Evolutionary conservation across 129 eudicot species (phyloP).

Genomic region (Chrysanthemum makinoi): DNA sequence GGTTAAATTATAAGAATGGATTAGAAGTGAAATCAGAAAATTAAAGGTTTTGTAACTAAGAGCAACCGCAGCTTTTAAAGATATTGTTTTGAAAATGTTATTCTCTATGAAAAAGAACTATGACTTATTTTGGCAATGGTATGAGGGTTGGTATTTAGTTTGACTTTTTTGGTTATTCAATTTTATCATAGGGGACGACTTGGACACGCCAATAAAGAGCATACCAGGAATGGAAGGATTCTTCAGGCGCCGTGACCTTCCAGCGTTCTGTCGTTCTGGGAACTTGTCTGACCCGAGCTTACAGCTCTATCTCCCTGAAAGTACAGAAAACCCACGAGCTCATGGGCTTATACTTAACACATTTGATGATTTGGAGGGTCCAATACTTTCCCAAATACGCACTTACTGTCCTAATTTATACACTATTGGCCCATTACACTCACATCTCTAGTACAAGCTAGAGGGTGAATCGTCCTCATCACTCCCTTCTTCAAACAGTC

Average conservation of each 20-base stretch:
- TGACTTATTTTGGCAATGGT: not conserved
- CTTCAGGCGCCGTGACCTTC: conserved; percentile 59
- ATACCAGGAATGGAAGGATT: conserved; percentile 50
- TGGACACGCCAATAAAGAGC: conserved; percentile 38
- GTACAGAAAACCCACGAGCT: conserved; percentile 37
- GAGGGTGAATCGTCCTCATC: conserved; percentile 9
- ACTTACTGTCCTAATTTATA: conserved; percentile 45
- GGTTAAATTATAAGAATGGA: too few species aligned
- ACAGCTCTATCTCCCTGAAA: conserved; percentile 26
- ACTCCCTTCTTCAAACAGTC: conserved; percentile 40
- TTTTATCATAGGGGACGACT: conserved; percentile 32
- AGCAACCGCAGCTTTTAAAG: too few species aligned
- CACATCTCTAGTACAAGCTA: conserved; percentile 39
- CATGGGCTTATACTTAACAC: conserved; percentile 58
- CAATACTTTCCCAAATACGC: conserved; percentile 44
- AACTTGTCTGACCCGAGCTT: conserved; percentile 29
- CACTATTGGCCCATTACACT: conserved; percentile 62
- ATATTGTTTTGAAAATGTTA: too few species aligned
- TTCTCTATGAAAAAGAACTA: too few species aligned
- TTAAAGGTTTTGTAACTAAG: too few species aligned
- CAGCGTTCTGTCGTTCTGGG: conserved; percentile 42
- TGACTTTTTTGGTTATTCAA: not conserved
- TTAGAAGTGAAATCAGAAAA: too few species aligned
- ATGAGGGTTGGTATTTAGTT: not conserved
- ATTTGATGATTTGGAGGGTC: conserved; percentile 55